A percentile compares a stretch with the other conserved stretches of the same genome.
phyloP scores from a whole-genome alignment of 148 eudicot genomes.

The Limonium bicolor region DNA sequence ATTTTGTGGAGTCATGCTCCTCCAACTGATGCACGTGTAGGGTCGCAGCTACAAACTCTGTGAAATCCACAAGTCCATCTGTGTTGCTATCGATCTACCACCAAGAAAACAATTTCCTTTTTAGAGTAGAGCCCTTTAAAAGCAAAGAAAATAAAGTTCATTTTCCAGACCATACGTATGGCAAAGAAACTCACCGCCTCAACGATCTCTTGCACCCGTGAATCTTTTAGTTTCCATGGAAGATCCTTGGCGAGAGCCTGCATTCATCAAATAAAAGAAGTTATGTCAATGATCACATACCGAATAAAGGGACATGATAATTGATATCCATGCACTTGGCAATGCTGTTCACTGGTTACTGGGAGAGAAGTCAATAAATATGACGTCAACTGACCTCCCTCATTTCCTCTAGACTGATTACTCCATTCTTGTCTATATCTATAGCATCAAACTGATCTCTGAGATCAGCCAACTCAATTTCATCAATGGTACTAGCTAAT shows the following conservation, averaged over 20 bases:
- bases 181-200: slow-evolving; percentile 56
- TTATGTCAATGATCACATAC: neutral
- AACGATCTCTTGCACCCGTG: slow-evolving; percentile 74
- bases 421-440: slow-evolving; percentile 83
- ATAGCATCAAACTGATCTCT: slow-evolving; percentile 94
- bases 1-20: slow-evolving; percentile 67
- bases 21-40: slow-evolving; percentile 86
- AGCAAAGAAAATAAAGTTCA: neutral
- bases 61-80: slow-evolving; percentile 83
- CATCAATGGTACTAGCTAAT: slow-evolving; percentile 74
- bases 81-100: slow-evolving; percentile 67
- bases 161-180: neutral
- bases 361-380: neutral
- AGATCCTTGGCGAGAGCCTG: slow-evolving; percentile 95
- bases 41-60: slow-evolving; percentile 89
- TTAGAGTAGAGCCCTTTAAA: neutral
- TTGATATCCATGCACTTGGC: no score
- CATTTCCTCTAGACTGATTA: slow-evolving; percentile 94
- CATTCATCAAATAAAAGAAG: slow-evolving; percentile 1
- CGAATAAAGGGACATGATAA: no score
- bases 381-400: slow-evolving; percentile 42
- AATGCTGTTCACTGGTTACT: no score
- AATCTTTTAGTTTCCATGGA: slow-evolving; percentile 88
- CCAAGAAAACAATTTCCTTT: neutral
- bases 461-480: slow-evolving; percentile 64